Evolutionary conservation across 2,329 filamentous ascomycete genomes (phyloP).

Genomic region (Pseudogymnoascus destructans): DNA sequence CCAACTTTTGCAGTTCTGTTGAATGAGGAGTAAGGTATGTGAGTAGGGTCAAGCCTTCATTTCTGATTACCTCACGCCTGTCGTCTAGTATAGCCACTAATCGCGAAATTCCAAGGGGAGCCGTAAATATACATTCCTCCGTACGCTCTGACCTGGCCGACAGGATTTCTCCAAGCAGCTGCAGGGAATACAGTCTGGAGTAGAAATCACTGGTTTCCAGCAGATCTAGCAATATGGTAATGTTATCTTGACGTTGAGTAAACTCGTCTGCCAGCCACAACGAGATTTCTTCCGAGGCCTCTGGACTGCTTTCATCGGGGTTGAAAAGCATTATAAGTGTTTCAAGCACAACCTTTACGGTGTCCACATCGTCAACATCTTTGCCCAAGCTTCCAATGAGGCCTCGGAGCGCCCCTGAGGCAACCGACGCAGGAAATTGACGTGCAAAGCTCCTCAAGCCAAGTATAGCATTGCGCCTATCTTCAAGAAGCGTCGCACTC

Average conservation of each 20-base stretch:
- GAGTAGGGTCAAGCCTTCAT: slow-evolving; percentile 75
- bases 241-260: slow-evolving; percentile 94
- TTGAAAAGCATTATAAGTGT: slow-evolving; percentile 87
- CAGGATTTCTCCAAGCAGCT: slow-evolving; percentile 77
- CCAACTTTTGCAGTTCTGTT: slow-evolving; percentile 81
- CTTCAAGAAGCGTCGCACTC: slow-evolving; percentile 85
- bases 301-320: slow-evolving; percentile 58
- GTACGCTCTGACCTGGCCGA: slow-evolving; percentile 78
- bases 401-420: slow-evolving; percentile 79
- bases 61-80: slow-evolving; percentile 70
- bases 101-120: slow-evolving; percentile 75
- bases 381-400: slow-evolving; percentile 75
- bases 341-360: slow-evolving; percentile 87
- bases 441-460: slow-evolving; percentile 93
- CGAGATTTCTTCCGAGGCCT: slow-evolving; percentile 91
- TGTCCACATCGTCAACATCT: slow-evolving; percentile 91
- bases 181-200: slow-evolving; percentile 77
- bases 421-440: slow-evolving; percentile 88
- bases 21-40: slow-evolving; percentile 81
- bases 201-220: slow-evolving; percentile 82
- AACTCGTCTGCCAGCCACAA: slow-evolving; percentile 97
- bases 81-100: slow-evolving; percentile 79
- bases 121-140: slow-evolving; percentile 85
- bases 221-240: slow-evolving; percentile 77
- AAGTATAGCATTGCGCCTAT: slow-evolving; percentile 82